Percentiles rank a stretch among this genome's conserved stretches.
phyloP scores from a whole-genome alignment of 139 green algal species.

The Coelastrella sp. region DNA sequence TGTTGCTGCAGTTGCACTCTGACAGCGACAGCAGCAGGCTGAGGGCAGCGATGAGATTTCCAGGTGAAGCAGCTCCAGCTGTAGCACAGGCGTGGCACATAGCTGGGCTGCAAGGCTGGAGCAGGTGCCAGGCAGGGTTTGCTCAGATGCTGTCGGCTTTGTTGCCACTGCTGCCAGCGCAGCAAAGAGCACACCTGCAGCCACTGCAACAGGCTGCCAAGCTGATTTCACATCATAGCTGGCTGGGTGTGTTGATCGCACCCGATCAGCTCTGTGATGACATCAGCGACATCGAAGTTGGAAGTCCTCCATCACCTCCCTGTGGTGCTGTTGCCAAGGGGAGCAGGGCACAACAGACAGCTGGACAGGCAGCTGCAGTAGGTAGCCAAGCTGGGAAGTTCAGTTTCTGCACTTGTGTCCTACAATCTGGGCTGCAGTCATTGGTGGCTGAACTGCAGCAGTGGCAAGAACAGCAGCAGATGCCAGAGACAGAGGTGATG shows the following conservation, averaged over 20 bases:
- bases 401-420: not conserved
- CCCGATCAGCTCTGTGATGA: not conserved
- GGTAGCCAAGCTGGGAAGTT: not conserved
- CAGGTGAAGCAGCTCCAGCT: not conserved
- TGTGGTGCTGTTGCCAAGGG: not conserved
- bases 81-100: not conserved
- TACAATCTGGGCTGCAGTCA: not conserved
- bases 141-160: not conserved
- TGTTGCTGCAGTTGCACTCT: not conserved
- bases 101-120: constrained; percentile 30
- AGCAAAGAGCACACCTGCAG: not conserved
- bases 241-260: constrained; percentile 18
- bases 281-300: not conserved
- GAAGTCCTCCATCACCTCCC: not conserved
- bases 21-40: not conserved
- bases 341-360: not conserved
- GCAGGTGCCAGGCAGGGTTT: constrained; percentile 31
- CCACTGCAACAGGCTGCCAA: not conserved
- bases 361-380: not conserved
- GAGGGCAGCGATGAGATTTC: not conserved
- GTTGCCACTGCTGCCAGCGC: constrained; percentile 4
- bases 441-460: constrained; percentile 5
- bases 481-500: not conserved
- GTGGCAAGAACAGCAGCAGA: not conserved
- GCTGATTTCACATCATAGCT: not conserved